Conservation (phyloP, 2,329 filamentous ascomycete genomes). For the Tolypocladium tropicale region DNA sequence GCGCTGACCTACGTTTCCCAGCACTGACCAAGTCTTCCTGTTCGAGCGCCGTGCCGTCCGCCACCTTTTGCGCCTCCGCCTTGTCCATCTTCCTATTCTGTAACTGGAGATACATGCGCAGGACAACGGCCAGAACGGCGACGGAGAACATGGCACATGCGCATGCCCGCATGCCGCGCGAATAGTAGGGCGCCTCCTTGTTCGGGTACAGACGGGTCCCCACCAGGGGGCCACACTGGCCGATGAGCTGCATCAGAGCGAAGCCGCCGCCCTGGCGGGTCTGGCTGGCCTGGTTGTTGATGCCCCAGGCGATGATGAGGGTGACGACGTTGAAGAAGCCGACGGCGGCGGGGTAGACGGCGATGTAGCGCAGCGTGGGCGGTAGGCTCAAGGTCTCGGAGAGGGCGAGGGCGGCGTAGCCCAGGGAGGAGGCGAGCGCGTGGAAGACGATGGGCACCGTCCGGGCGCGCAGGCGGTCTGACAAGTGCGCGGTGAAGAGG, state of each 20-base stretch:
- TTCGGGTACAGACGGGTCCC: slow-evolving; percentile 57
- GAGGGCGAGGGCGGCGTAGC: slow-evolving; percentile 52
- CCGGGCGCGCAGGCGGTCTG: slow-evolving; percentile 55
- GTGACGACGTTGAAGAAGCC: slow-evolving; percentile 83
- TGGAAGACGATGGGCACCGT: slow-evolving; percentile 58
- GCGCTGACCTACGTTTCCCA: slow-evolving; percentile 10
- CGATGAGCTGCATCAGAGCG: slow-evolving; percentile 70
- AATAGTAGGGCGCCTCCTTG: slow-evolving; percentile 49
- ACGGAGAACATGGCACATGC: slow-evolving; percentile 53
- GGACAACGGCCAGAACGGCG: slow-evolving; percentile 39
- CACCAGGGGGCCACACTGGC: slow-evolving; percentile 68
- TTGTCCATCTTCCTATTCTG: slow-evolving; percentile 38
- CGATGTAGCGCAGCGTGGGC: slow-evolving; percentile 53
- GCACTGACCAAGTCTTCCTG: slow-evolving; percentile 29
- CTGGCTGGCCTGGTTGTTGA: slow-evolving; percentile 71
- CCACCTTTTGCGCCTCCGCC: slow-evolving; percentile 15
- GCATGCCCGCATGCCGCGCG: slow-evolving; percentile 52
- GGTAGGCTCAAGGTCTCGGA: slow-evolving; percentile 35
- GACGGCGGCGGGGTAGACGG: slow-evolving; percentile 65
- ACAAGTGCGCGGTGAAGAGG: slow-evolving; percentile 60
- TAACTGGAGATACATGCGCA: slow-evolving; percentile 43
- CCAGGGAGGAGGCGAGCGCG: slow-evolving; percentile 53
- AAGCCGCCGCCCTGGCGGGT: slow-evolving; percentile 66
- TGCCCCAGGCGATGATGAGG: slow-evolving; percentile 75
- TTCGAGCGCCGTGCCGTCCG: slow-evolving; percentile 18